Evolutionary conservation across 1,284 basidiomycete genomes (phyloP).

Genomic region (Ceratobasidium papillatum): DNA sequence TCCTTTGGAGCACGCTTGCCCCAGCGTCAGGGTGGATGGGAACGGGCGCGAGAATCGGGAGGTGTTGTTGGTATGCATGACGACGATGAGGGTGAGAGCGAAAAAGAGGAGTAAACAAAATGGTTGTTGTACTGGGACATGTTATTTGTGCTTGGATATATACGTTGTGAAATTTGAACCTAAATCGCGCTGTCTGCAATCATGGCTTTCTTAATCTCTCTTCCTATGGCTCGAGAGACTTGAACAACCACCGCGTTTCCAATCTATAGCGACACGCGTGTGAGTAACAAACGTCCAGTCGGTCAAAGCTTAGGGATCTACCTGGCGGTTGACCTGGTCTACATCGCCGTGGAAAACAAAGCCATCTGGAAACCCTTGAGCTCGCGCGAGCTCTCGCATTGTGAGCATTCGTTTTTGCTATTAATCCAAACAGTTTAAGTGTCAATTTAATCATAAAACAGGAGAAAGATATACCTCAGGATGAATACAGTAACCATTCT

Average conservation of each 20-base stretch:
- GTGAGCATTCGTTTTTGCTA: conserved; percentile 40
- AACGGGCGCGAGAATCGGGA: conserved; percentile 9
- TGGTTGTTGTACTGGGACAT: background rate
- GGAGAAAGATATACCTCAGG: conserved; percentile 7
- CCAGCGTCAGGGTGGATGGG: conserved; percentile 50
- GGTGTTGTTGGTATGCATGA: conserved; percentile 21
- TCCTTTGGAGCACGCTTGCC: conserved; percentile 78
- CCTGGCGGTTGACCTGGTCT: conserved; percentile 38
- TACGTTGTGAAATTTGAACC: background rate
- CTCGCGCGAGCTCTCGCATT: conserved; percentile 38
- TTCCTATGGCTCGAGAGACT: conserved; percentile 22
- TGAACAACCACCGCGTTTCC: conserved; percentile 33
- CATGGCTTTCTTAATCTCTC: conserved; percentile 38
- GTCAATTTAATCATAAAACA: background rate
- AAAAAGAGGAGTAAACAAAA: background rate
- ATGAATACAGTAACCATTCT: conserved; percentile 38
- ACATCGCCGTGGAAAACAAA: conserved; percentile 26
- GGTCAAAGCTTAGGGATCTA: background rate
- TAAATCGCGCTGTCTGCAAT: conserved; percentile 8
- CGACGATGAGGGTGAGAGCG: conserved; percentile 22
- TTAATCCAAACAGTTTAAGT: background rate
- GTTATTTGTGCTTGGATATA: background rate
- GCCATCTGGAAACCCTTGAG: conserved; percentile 33
- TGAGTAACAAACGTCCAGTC: background rate
- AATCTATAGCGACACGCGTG: conserved; percentile 1